These are phyloP conservation scores for Colletotrichum eleusines DNA, from an alignment of 2,329 filamentous ascomycete genomes.

Conservation along the genomic window DNA sequence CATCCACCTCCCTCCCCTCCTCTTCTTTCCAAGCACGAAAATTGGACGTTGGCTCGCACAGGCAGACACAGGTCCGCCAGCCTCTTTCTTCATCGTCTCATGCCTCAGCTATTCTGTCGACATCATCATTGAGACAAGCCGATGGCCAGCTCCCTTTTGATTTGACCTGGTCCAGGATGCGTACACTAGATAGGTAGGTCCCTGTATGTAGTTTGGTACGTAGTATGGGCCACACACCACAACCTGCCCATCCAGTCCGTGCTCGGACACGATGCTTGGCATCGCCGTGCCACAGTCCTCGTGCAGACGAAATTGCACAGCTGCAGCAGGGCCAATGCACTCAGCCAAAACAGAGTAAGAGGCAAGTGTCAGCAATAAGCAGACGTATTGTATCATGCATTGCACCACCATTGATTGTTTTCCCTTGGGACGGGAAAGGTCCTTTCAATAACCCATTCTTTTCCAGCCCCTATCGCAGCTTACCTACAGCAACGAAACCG, in stretches of 20 bases:
- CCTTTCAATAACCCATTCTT: background rate
- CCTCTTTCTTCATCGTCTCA: background rate
- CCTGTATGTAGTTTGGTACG: no score
- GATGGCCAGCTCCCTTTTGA: slow-evolving; percentile 1
- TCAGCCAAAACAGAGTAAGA: slow-evolving; percentile 2
- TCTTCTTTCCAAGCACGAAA: slow-evolving; percentile 11
- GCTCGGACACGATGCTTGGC: slow-evolving; percentile 32
- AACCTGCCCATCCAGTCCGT: slow-evolving; percentile 8
- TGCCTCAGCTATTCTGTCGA: slow-evolving; percentile 1
- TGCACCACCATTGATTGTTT: background rate
- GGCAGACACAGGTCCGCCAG: background rate
- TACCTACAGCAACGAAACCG: background rate
- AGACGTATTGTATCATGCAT: background rate
- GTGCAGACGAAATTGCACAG: slow-evolving; percentile 38
- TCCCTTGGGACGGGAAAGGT: background rate
- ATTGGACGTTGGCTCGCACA: slow-evolving; percentile 7
- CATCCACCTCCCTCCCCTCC: no score
- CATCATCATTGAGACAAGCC: background rate
- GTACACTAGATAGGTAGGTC: slow-evolving; percentile 15
- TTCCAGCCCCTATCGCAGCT: background rate
- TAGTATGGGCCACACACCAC: no score
- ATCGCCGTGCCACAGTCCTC: slow-evolving; percentile 26
- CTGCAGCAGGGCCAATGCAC: slow-evolving; percentile 28
- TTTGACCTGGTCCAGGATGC: slow-evolving; percentile 6
- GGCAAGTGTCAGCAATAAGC: background rate